phyloP scores from a whole-genome alignment of 1,139 yeast species.

The Kodamaea arcana region DNA sequence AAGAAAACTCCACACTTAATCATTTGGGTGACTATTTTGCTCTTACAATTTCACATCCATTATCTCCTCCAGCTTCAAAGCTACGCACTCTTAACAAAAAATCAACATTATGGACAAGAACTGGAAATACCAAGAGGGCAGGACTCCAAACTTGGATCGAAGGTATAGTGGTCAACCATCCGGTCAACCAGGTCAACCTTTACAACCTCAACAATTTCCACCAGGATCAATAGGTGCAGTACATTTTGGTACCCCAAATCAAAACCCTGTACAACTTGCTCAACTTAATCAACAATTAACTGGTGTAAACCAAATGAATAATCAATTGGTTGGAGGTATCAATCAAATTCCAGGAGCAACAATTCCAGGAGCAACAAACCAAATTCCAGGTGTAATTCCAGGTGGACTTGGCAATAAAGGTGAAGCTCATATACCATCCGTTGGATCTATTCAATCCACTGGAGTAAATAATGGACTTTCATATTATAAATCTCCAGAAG shows the following conservation, averaged over 20 bases:
- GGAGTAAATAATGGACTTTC: neutral
- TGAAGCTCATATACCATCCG: neutral
- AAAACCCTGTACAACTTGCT: neutral
- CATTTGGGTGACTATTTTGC: too few relatives aligned
- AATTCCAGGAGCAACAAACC: too few relatives aligned
- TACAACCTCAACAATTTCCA: neutral
- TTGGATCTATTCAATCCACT: neutral
- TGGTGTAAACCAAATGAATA: too few relatives aligned
- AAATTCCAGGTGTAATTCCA: too few relatives aligned
- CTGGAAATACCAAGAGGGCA: neutral
- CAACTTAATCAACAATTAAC: neutral
- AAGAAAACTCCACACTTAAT: too few relatives aligned
- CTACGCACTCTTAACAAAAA: neutral
- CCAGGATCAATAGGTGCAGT: too few relatives aligned
- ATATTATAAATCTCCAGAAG: neutral
- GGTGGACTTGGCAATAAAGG: too few relatives aligned
- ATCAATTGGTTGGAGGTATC: too few relatives aligned
- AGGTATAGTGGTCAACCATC: neutral
- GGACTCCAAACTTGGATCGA: neutral
- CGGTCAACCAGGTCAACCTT: neutral
- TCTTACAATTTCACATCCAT: too few relatives aligned
- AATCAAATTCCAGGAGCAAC: too few relatives aligned
- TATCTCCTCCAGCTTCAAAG: too few relatives aligned
- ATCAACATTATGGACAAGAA: neutral
- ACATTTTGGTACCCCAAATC: too few relatives aligned